phyloP scores from a whole-genome alignment of 2,329 filamentous ascomycete species.

The Fusarium sterilihyphosum region DNA sequence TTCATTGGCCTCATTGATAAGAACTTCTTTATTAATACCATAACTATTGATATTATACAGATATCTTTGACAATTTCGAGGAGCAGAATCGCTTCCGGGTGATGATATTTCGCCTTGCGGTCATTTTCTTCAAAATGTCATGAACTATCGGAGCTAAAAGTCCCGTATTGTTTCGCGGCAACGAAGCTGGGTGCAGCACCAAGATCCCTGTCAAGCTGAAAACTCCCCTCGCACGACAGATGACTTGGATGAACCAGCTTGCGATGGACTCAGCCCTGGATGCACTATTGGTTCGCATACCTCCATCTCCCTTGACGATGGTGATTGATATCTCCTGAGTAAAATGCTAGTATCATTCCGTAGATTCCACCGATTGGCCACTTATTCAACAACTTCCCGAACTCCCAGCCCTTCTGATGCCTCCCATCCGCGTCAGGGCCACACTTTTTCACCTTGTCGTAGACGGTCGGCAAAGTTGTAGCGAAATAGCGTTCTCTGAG shows the following conservation, averaged over 20 bases:
- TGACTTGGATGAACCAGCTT: too few relatives aligned
- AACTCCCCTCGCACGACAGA: too few relatives aligned
- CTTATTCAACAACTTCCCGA: not conserved
- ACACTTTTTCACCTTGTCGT: conserved; percentile 71
- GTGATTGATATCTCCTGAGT: conserved; percentile 29
- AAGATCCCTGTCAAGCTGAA: not conserved
- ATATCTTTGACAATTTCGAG: too few relatives aligned
- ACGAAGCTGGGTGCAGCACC: not conserved
- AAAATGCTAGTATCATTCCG: conserved; percentile 32
- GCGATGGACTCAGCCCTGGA: fast-evolving
- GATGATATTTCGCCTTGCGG: too few relatives aligned
- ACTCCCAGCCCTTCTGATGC: not conserved
- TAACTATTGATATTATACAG: too few relatives aligned
- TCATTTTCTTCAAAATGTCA: too few relatives aligned
- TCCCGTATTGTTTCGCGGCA: too few relatives aligned
- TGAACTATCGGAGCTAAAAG: too few relatives aligned
- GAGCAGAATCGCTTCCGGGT: too few relatives aligned
- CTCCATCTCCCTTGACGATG: conserved; percentile 29
- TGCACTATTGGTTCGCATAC: not conserved
- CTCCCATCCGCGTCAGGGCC: conserved; percentile 43
- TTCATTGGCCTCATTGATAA: fast-evolving
- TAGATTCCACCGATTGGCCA: conserved; percentile 38
- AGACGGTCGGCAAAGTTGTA: conserved; percentile 67
- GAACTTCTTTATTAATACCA: too few relatives aligned
- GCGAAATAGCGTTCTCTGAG: conserved; percentile 70